Percentiles rank a stretch among this genome's conserved stretches.
These are phyloP conservation scores for Mycena citricolor DNA, from an alignment of 1,284 basidiomycete genomes.

Conservation along the genomic window DNA sequence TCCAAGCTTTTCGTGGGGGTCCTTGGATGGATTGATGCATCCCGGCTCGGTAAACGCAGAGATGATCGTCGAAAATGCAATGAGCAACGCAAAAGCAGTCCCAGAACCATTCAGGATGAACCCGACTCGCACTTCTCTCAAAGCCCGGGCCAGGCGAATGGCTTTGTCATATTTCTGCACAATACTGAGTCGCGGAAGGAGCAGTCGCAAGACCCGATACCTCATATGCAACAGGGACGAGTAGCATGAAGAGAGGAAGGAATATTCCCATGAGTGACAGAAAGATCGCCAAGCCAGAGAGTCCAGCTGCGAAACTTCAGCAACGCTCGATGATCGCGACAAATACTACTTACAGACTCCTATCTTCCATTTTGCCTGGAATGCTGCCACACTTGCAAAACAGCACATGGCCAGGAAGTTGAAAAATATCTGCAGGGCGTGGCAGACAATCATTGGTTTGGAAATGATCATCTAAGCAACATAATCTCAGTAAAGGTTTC, in stretches of 20 bases:
- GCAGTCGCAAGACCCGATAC: constrained; percentile 4
- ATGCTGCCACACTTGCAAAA: constrained; percentile 81
- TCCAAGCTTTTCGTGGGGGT: constrained; percentile 68
- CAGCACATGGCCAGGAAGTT: constrained; percentile 87
- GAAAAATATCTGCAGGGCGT: constrained; percentile 76
- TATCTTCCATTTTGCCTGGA: constrained; percentile 80
- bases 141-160: constrained; percentile 69
- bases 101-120: constrained; percentile 79
- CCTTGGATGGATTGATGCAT: constrained; percentile 77
- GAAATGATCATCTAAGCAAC: constrained; percentile 75
- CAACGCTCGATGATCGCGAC: constrained; percentile 13
- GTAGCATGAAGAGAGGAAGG: constrained; percentile 68
- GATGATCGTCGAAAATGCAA: constrained; percentile 72
- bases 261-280: constrained; percentile 69
- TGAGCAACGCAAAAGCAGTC: constrained; percentile 62
- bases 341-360: constrained; percentile 70
- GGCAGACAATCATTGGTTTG: constrained; percentile 74
- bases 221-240: constrained; percentile 81
- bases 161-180: constrained; percentile 74
- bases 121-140: constrained; percentile 76
- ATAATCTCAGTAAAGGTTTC: constrained; percentile 17
- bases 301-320: constrained; percentile 58
- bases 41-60: constrained; percentile 80
- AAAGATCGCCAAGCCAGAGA: constrained; percentile 84
- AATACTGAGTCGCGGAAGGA: not conserved